Evolutionary conservation across 2,329 filamentous ascomycete genomes (phyloP).

Genomic region (Curvularia hawaiiensis): DNA sequence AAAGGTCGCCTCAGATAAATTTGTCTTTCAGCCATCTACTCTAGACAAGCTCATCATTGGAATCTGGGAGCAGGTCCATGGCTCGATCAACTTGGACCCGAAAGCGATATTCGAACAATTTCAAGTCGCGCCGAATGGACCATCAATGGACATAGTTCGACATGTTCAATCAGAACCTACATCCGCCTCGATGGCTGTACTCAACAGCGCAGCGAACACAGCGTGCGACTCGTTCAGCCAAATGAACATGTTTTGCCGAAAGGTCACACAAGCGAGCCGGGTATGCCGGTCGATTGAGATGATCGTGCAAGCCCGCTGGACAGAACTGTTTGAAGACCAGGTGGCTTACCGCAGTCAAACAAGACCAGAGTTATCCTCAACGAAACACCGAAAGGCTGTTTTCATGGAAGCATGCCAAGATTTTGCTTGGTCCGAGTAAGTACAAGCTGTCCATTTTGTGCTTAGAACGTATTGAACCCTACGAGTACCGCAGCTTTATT

Average conservation of each 20-base stretch:
- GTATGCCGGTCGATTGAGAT: slow-evolving; percentile 63
- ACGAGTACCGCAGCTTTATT: neutral
- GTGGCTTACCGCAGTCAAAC: slow-evolving; percentile 51
- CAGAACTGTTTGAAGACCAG: slow-evolving; percentile 60
- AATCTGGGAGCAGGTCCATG: slow-evolving; percentile 57
- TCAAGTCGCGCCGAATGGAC: slow-evolving; percentile 26
- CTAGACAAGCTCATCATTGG: slow-evolving; percentile 56
- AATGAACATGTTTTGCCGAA: slow-evolving; percentile 52
- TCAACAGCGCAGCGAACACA: slow-evolving; percentile 16
- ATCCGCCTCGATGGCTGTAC: slow-evolving; percentile 15
- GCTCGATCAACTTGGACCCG: slow-evolving; percentile 50
- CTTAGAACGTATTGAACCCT: neutral
- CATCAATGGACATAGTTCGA: slow-evolving; percentile 18
- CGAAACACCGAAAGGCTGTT: slow-evolving; percentile 58
- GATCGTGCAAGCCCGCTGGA: slow-evolving; percentile 63
- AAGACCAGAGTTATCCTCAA: slow-evolving; percentile 49
- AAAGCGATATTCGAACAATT: slow-evolving; percentile 44
- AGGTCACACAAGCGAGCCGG: slow-evolving; percentile 57
- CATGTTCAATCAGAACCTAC: slow-evolving; percentile 16
- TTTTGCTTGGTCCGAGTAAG: slow-evolving; percentile 59
- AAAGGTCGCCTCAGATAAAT: slow-evolving; percentile 40
- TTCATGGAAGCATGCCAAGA: slow-evolving; percentile 60
- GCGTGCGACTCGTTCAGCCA: slow-evolving; percentile 42
- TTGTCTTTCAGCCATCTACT: slow-evolving; percentile 54
- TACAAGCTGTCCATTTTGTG: neutral